A percentile compares a stretch with the other conserved stretches of the same genome.
These are phyloP conservation scores for Begonia peltatifolia DNA, from an alignment of 306 rosid genomes.

Conservation along the genomic window DNA sequence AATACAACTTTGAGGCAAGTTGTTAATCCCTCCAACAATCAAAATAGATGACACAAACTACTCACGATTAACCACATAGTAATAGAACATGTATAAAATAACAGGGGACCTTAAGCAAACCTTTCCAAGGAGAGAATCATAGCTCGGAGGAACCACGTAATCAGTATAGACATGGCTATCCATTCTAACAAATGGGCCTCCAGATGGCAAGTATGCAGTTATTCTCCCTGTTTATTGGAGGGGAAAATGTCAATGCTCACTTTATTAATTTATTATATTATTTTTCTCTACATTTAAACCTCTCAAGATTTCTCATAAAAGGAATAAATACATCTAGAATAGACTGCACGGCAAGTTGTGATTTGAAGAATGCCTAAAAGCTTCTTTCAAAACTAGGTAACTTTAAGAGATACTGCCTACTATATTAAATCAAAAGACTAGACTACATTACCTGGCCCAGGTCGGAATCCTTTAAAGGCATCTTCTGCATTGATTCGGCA, in stretches of 20 bases:
- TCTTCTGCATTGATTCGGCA: conserved; percentile 99
- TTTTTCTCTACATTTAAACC: no score
- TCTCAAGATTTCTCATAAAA: no score
- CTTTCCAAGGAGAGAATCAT: conserved; percentile 97
- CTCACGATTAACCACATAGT: neutral
- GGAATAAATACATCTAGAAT: neutral
- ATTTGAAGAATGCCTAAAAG: no score
- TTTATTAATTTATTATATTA: no score
- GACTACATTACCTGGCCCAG: conserved; percentile 67
- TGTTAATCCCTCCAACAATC: neutral
- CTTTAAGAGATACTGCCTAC: no score
- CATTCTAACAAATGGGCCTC: conserved; percentile 99
- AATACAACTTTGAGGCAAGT: neutral
- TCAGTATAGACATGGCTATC: conserved; percentile 94
- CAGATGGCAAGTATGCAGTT: conserved; percentile 88
- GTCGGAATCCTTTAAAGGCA: conserved; percentile 91
- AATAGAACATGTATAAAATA: conserved; percentile 7
- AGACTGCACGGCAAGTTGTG: neutral
- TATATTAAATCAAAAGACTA: no score
- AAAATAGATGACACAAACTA: neutral
- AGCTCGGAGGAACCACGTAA: conserved; percentile 97
- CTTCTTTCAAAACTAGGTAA: no score
- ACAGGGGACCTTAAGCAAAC: conserved; percentile 14
- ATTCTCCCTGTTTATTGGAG: conserved; percentile 64
- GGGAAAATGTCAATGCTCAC: conserved; percentile 4